Base-by-base conservation (phyloP, 1,284 basidiomycete genomes). In the Abortiporus biennis region DNA sequence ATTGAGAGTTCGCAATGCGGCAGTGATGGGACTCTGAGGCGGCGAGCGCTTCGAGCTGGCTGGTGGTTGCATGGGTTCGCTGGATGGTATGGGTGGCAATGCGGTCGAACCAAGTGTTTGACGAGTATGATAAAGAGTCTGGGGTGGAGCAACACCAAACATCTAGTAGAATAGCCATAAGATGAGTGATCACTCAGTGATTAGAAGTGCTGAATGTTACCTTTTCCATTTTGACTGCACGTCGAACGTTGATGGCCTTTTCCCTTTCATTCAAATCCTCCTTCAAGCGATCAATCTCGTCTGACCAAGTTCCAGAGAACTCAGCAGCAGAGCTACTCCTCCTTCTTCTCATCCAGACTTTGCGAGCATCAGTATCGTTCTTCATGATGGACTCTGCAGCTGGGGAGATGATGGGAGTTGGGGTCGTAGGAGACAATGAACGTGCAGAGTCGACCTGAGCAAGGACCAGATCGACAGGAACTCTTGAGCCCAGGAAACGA, bases 171-270 rank as follows among this genome's bases (percentile, higher is more conserved):
- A 24, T 9, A 24, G 30, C 15, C 17, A 37, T 25, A 19, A 33
- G 25, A 45, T 30, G 15, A 37, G 38, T 35, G 13, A 34, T n/a
- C n/a, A n/a, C n/a, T n/a, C n/a, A n/a, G n/a, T n/a, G 17, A 15
- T 6, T 11, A 17, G 6, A 3, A 40, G 38, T 13, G 23, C 37
- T 23, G 17, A 31, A 29, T 61, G 68, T 35, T 44, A 85, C 85
- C 77, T 83, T 82, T 62, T 89, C 85, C 85, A 90, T 88, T 64
- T 90, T 90, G 53, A 80, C 69, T 23, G 85, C 86, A 37, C 86
- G 65, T 41, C 79, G 71, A 37, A 90, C 85, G 53, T 84, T 85
- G 55, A 83, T 72, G 12, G 82, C 80, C 63, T 85, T 86, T 56
- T 88, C 85, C 49, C 65, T 69, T 21, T 76, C 75, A 49, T 77